Conservation (phyloP, 1,284 basidiomycete genomes). For the Hortiboletus rubellus region DNA sequence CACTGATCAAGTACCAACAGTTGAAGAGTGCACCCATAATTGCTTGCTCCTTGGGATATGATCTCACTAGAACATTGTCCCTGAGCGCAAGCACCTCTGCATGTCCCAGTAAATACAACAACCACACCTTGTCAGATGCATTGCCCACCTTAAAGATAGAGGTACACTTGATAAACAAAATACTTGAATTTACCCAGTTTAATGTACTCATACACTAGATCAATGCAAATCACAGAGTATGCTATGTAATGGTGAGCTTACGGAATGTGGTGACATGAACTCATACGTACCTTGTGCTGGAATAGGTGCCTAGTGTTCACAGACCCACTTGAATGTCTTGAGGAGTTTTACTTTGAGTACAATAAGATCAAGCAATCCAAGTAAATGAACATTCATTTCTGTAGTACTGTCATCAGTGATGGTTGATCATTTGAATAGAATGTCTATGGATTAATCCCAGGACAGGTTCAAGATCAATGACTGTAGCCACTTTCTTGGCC, state of each 20-base stretch:
- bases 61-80: constrained; percentile 69
- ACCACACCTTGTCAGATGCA: constrained; percentile 49
- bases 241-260: constrained; percentile 42
- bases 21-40: constrained; percentile 11
- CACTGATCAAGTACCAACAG: constrained; percentile 12
- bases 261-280: not conserved
- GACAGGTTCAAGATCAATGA: constrained; percentile 40
- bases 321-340: constrained; percentile 41
- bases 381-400: constrained; percentile 62
- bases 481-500: constrained; percentile 22
- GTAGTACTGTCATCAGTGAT: not conserved
- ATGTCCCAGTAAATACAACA: constrained; percentile 63
- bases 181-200: constrained; percentile 68
- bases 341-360: constrained; percentile 58
- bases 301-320: constrained; percentile 39
- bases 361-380: constrained; percentile 58
- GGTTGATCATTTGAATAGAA: not conserved
- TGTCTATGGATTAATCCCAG: constrained; percentile 23
- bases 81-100: constrained; percentile 63
- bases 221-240: constrained; percentile 63
- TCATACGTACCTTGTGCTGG: constrained; percentile 49
- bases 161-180: constrained; percentile 60
- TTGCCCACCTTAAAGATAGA: constrained; percentile 44
- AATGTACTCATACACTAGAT: constrained; percentile 76
- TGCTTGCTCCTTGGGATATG: constrained; percentile 21